These are phyloP conservation scores for Arctium lappa DNA, from an alignment of 129 eudicot genomes.

Conservation along the genomic window DNA sequence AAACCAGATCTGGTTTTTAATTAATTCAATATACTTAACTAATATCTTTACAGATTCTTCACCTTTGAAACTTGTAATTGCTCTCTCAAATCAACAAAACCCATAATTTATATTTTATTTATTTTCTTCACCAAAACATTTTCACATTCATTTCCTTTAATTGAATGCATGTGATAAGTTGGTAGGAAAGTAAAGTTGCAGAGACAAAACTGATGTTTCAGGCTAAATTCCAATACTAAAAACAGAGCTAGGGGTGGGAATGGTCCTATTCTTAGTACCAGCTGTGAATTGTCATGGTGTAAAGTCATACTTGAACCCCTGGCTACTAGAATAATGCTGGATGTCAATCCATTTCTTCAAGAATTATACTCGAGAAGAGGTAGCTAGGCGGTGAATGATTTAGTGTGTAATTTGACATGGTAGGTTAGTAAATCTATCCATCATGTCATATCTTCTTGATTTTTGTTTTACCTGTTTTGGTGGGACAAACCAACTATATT, in stretches of 20 bases:
- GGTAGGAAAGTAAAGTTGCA: constrained; percentile 11
- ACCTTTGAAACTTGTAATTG: not conserved
- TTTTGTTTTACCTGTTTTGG: not conserved
- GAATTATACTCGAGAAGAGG: not conserved
- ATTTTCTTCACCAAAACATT: not conserved
- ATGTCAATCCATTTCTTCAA: not conserved
- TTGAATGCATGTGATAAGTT: constrained; percentile 9
- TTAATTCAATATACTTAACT: not conserved
- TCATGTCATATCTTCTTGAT: too few species aligned
- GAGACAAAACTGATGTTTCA: constrained; percentile 11
- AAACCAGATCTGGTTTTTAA: not conserved
- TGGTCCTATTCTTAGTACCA: not conserved
- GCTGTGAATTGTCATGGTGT: not conserved
- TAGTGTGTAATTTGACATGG: not conserved
- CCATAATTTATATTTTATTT: too few species aligned
- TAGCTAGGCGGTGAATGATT: too few species aligned
- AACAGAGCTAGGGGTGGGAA: not conserved
- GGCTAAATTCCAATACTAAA: constrained; percentile 25
- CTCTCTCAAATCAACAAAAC: too few species aligned
- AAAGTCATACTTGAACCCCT: not conserved
- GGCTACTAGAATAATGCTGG: too few species aligned
- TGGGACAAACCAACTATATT: not conserved
- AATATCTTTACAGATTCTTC: too few species aligned
- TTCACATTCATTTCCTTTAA: not conserved
- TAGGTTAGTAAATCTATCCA: not conserved